Evolutionary conservation across 2,329 filamentous ascomycete genomes (phyloP).

Genomic region (Hortaea werneckii): DNA sequence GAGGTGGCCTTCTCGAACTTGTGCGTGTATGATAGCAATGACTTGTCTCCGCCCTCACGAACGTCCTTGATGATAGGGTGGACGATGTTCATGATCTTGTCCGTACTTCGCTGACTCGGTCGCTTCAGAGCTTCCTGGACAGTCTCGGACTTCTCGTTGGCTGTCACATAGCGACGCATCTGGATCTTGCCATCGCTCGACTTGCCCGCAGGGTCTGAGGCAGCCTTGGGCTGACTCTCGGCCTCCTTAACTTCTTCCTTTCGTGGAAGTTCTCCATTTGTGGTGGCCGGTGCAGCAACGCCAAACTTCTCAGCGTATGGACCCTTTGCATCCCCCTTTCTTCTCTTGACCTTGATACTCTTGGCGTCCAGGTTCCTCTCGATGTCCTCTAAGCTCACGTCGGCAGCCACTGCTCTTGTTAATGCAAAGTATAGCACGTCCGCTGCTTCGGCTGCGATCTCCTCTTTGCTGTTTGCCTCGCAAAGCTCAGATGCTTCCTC

Average conservation of each 20-base stretch:
- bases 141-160: constrained; percentile 51
- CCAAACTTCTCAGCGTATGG: constrained; percentile 81
- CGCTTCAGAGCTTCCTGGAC: constrained; percentile 70
- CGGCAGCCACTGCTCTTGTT: constrained; percentile 75
- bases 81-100: constrained; percentile 83
- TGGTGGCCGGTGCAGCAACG: constrained; percentile 30
- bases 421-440: constrained; percentile 94
- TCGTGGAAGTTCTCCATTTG: constrained; percentile 19
- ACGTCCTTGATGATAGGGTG: constrained; percentile 86
- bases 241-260: constrained; percentile 39
- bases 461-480: constrained; percentile 68
- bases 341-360: constrained; percentile 87
- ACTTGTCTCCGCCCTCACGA: constrained; percentile 71
- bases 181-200: constrained; percentile 52
- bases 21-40: constrained; percentile 85
- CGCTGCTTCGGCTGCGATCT: constrained; percentile 88
- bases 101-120: constrained; percentile 89
- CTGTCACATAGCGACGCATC: constrained; percentile 70
- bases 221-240: constrained; percentile 43
- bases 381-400: constrained; percentile 78
- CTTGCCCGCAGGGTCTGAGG: constrained; percentile 41
- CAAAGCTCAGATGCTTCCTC: constrained; percentile 95
- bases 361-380: constrained; percentile 90
- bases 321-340: constrained; percentile 87
- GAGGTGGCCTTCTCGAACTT: constrained; percentile 96